Base-by-base conservation (phyloP, 495 filamentous ascomycete species). In the Penicillium longicatenatum region DNA sequence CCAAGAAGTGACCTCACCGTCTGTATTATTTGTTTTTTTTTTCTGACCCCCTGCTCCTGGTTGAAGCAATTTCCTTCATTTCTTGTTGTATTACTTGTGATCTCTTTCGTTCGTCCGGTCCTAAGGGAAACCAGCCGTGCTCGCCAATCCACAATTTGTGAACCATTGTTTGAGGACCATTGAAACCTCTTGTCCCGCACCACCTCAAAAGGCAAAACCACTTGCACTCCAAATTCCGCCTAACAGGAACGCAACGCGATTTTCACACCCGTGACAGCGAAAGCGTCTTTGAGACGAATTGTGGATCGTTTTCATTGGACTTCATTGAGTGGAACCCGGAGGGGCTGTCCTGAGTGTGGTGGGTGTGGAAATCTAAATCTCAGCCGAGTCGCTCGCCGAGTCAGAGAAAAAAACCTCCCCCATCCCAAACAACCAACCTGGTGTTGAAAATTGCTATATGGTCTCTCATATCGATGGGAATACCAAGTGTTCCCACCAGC, bases 391-490 rank as follows among this genome's bases (percentile, higher is more conserved):
- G 50, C 58, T 62, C 58, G 53, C 58, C 55, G 51, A 60, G 57
- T 53, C 61, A 42, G 53, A 48, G 31, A 21, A 26, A 48, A 48
- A 48, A 48, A 31, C 45, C 45, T 29, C 45, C n/a, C 45, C 24
- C 24, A 8, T 22, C 45, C 21, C n/a, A 19, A 43, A 45, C 2
- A 48, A 30, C 44, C 45, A 48, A 29, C 35, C 54, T 30, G 53
- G 58, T 47, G 54, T 51, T 26, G 29, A 51, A 57, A 67, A 50
- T 70, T 71, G 67, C 76, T 77, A 69, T 70, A 78, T 78, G 75
- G 63, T 72, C 69, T 63, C 70, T 71, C 67, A 70, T 54, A 71
- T 72, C 69, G 67, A 80, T 79, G 75, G 77, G 75, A 77, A 75
- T 74, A 70, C 66, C 52, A 70, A 70, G 58, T 55, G 50, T 59